Evolutionary conservation across 139 green algal genomes (phyloP).

Genomic region (Trebouxia sp.): DNA sequence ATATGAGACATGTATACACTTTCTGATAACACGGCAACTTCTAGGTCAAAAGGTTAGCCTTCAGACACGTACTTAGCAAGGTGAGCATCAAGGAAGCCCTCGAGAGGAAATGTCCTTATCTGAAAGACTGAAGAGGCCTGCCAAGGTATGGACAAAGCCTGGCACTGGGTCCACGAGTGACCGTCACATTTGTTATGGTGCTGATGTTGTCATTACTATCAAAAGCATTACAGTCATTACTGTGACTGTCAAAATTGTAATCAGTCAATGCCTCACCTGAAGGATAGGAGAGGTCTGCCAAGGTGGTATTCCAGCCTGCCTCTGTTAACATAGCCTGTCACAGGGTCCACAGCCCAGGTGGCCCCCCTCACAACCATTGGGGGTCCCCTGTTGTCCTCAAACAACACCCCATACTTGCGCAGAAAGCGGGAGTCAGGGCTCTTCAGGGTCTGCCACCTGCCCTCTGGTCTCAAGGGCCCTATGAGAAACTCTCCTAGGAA

Average conservation of each 20-base stretch:
- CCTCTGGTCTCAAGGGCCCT: slow-evolving; percentile 5
- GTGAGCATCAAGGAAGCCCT: no score
- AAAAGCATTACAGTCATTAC: no score
- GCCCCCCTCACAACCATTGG: slow-evolving; percentile 37
- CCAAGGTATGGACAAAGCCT: not conserved
- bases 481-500: slow-evolving; percentile 20
- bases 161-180: not conserved
- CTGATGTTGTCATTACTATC: no score
- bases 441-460: slow-evolving; percentile 11
- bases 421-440: slow-evolving; percentile 33
- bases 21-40: no score
- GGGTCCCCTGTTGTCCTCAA: slow-evolving; percentile 42
- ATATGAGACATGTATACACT: no score
- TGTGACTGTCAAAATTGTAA: no score
- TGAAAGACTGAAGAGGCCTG: no score
- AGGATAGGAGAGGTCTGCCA: slow-evolving; percentile 29
- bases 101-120: no score
- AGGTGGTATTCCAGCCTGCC: slow-evolving; percentile 35
- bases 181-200: no score
- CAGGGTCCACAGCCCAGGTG: slow-evolving; percentile 40
- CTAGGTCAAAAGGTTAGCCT: no score
- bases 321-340: slow-evolving; percentile 33
- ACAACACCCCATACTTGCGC: slow-evolving; percentile 44
- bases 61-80: no score
- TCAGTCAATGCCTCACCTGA: slow-evolving; percentile 28